Evolutionary conservation across 306 rosid genomes (phyloP), one percentile per base, ranked within the genome.

Genomic region (Quercus agrifolia): DNA sequence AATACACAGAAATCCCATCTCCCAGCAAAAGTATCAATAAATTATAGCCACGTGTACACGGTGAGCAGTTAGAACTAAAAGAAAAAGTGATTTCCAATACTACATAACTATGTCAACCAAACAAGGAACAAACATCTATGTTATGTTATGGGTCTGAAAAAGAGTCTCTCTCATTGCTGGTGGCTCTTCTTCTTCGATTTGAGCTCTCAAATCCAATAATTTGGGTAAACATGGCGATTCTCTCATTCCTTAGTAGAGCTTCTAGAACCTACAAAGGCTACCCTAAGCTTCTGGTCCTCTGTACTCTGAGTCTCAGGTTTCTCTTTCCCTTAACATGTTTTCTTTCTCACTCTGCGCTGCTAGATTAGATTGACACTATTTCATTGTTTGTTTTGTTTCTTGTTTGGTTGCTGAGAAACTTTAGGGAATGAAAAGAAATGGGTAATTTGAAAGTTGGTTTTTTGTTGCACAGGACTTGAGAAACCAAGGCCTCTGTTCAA

Each of bases 281-380:
- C 80, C 83, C 91, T 79, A 86, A 85, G 81, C 88, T 95, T 51
- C 85, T 95, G 3, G 68, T 93, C 52, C 74, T 95, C 82, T 87
- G 92, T 68, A 75, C 98, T 75, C 76, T 95, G 86, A 91, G 99
- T 75, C 76, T 95, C 86, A 93, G 99, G 98, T 89, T 78, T 73
- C 51, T 74, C 44, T 68, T 38, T 64, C 63, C 18, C 41, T 35
- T 52, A 44, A 17, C 17, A 20, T 77, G 56, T 2, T 31, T 74
- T 52, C 30, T 52, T n/a, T 11, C 11, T 76, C 23, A 9, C 20
- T 71, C 54, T 68, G 17, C 25, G 4, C 15, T 56, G 21, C 63
- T 62, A n/a, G 18, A 61, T 71, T 46, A n/a, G 18, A 61, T 74
- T 46, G 14, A 8, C n/a, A 23, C 51, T 30, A 44, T 6, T 1